Evolutionary conservation across 2,329 filamentous ascomycete genomes (phyloP).

Genomic region (Leptoxyphium fumago): DNA sequence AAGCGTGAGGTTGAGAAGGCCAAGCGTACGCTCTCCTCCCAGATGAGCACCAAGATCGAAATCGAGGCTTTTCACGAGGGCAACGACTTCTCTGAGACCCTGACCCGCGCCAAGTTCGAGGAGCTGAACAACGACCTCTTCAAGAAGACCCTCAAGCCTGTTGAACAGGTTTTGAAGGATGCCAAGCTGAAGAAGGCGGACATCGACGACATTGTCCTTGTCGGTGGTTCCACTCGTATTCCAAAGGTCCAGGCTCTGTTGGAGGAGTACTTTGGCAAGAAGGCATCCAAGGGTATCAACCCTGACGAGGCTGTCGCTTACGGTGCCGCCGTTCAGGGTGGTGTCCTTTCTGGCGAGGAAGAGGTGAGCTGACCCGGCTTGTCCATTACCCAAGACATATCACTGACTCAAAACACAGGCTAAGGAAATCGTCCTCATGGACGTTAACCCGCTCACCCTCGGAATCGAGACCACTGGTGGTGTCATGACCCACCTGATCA

Average conservation of each 20-base stretch:
- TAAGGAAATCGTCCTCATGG: slow-evolving; percentile 77
- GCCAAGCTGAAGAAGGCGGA: slow-evolving; percentile 94
- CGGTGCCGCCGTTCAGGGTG: slow-evolving; percentile 92
- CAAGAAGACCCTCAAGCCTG: slow-evolving; percentile 98
- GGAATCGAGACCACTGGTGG: slow-evolving; percentile 96
- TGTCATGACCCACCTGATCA: slow-evolving; percentile 95
- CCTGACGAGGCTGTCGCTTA: slow-evolving; percentile 98
- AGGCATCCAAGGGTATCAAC: slow-evolving; percentile 98
- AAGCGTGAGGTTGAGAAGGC: slow-evolving; percentile 99
- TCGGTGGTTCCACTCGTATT: slow-evolving; percentile 98
- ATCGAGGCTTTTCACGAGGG: slow-evolving; percentile 96
- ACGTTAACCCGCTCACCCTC: slow-evolving; percentile 89
- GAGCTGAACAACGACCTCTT: slow-evolving; percentile 98
- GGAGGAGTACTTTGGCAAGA: slow-evolving; percentile 96
- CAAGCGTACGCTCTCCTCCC: slow-evolving; percentile 68
- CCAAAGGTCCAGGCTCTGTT: slow-evolving; percentile 92
- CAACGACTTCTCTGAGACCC: slow-evolving; percentile 94
- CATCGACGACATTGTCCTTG: slow-evolving; percentile 90
- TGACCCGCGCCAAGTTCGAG: slow-evolving; percentile 98
- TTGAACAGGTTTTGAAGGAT: slow-evolving; percentile 96
- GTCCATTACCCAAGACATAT: background rate
- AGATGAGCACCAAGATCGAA: slow-evolving; percentile 42
- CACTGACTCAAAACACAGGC: slow-evolving; percentile 30
- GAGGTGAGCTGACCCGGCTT: slow-evolving; percentile 19
- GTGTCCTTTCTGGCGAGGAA: slow-evolving; percentile 81